Base-by-base conservation (phyloP, 1,139 yeast genomes). In the Debaryomyces robertsiae region DNA sequence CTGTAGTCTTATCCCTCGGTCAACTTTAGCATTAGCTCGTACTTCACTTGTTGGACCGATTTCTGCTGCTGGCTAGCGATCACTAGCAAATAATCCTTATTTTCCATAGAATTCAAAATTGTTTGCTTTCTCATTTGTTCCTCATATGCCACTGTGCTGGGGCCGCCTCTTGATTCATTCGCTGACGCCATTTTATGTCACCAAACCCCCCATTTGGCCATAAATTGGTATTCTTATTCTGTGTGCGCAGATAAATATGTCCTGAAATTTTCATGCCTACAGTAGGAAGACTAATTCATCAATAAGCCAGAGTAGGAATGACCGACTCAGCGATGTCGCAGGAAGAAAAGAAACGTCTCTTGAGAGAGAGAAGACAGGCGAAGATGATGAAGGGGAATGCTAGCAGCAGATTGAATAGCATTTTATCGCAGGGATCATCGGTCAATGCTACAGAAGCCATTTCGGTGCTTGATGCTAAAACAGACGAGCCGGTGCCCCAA, bases 321-420 rank as follows among this genome's bases (percentile, higher is more conserved):
- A n/a, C 36, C 2, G 36, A 33, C 16, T 30, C 11, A 24, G 17
- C 30, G 30, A 38, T 76, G 39, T 58, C 76, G 23, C 84, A 82
- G 4, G 84, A 81, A 32, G 91, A 84, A 53, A 82, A 79, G 63
- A 77, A 82, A 52, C 67, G 71, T 43, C 53, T 81, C 22, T 63
- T 84, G 29, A 73, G 90, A 46, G 90, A 84, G 55, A 74, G 89
- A 55, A 72, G 91, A 50, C 84, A 81, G 38, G 84, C 86, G 49
- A 84, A 82, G 58, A 75, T 84, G 71, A 69, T 73, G 40, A 69
- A 76, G 45, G 84, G 85, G 3, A 73, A 74, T 36, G 84, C 82
- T 16, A 57, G 77, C 3, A 69, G 71, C 13, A 67, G 93, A 44
- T 61, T 84, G 52, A 79, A 76, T 47, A 75, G 47, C 32, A 73